Evolutionary conservation across 2,329 filamentous ascomycete species (phyloP).

Genomic region (Epichloe coenophiala): DNA sequence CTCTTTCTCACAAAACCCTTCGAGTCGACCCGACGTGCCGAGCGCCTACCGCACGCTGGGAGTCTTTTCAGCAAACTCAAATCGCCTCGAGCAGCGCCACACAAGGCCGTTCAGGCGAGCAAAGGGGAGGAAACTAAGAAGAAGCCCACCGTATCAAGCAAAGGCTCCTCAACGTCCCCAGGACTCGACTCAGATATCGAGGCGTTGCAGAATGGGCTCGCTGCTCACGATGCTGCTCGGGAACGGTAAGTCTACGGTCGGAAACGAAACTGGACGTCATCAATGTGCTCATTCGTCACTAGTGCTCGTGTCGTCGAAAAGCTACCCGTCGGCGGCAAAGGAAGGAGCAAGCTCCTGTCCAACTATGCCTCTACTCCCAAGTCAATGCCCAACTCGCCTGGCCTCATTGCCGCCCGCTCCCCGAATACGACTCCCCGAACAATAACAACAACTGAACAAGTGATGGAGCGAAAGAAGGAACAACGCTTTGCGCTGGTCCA

Average conservation of each 20-base stretch:
- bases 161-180: constrained; percentile 25
- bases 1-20: constrained; percentile 42
- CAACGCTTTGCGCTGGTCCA: constrained; percentile 43
- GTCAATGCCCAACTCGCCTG: constrained; percentile 40
- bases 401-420: constrained; percentile 39
- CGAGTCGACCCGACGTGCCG: constrained; percentile 30
- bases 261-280: neutral
- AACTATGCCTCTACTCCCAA: constrained; percentile 23
- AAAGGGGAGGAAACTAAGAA: constrained; percentile 18
- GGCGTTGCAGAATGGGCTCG: constrained; percentile 29
- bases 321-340: constrained; percentile 19
- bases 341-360: constrained; percentile 30
- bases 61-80: constrained; percentile 33
- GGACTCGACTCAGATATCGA: constrained; percentile 36
- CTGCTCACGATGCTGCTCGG: constrained; percentile 21
- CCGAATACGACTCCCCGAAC: constrained; percentile 36
- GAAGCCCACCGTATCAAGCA: constrained; percentile 18
- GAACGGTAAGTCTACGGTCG: constrained; percentile 19
- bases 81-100: constrained; percentile 6
- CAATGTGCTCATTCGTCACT: constrained; percentile 14
- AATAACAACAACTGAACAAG: constrained; percentile 36
- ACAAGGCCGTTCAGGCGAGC: constrained; percentile 15
- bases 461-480: constrained; percentile 39
- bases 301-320: constrained; percentile 24
- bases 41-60: constrained; percentile 36